Conservation (phyloP, 1,284 basidiomycete species). For the Veloporphyrellus conicus region DNA sequence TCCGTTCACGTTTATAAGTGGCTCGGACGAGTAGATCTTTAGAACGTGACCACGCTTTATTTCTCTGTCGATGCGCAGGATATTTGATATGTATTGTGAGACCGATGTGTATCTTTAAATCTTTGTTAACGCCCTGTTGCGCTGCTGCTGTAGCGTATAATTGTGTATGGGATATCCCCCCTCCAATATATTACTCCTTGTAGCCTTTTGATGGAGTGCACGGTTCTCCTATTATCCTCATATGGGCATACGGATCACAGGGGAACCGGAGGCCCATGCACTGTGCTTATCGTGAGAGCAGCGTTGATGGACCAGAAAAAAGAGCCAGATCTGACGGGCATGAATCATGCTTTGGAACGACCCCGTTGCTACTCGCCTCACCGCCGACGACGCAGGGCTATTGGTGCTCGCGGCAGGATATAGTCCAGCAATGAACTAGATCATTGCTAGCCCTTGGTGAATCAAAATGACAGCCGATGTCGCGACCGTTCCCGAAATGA, state of each 20-base stretch:
- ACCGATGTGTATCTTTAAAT: constrained; percentile 30
- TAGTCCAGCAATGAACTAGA: constrained; percentile 26
- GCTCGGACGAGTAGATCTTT: constrained; percentile 25
- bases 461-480: constrained; percentile 24
- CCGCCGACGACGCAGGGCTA: constrained; percentile 27
- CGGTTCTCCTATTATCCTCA: not conserved
- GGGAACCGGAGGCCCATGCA: constrained; percentile 1
- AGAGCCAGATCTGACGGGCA: not conserved
- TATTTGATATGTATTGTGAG: constrained; percentile 26
- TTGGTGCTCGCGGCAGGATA: constrained; percentile 11
- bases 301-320: not conserved
- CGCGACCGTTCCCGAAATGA: constrained; percentile 20
- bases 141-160: constrained; percentile 13
- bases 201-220: constrained; percentile 18
- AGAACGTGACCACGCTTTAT: constrained; percentile 1
- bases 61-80: constrained; percentile 8
- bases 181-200: constrained; percentile 20
- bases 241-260: not conserved
- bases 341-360: not conserved
- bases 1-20: constrained; percentile 34
- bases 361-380: not conserved
- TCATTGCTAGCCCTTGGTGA: constrained; percentile 15
- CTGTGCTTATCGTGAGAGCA: constrained; percentile 9
- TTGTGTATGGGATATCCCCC: constrained; percentile 17
- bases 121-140: constrained; percentile 6